Base-by-base conservation (phyloP, 805 yeast species). In the Starmerella floricola region DNA sequence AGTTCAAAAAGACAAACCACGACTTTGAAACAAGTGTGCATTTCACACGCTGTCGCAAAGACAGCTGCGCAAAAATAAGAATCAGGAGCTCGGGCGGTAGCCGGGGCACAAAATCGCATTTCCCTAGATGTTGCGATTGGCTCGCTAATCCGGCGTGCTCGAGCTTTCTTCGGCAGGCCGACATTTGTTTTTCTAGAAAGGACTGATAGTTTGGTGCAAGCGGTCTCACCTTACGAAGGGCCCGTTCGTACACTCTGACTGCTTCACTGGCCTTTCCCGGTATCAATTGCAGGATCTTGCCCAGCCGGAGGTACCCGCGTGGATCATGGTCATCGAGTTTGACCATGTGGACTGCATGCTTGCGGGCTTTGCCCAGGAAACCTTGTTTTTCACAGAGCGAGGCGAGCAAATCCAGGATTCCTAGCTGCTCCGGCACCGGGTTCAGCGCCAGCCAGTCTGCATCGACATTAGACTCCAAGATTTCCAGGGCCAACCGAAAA, bases 241-340 rank as follows among this genome's bases (percentile, higher is more conserved):
- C 55, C 3, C 45, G 19, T 31, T 40, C 26, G 34, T 50, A 51
- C 11, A 47, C 42, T 6, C 29, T 30, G n/a, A 34, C 38, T 8
- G 54, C 54, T 12, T 43, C 43, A 8, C 34, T 30, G 1, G 34
- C 31, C 19, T 40, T 34, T 3, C 34, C 46, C n/a, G 35, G 38
- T 3, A 28, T 33, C 30, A 41, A 37, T 19, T 43, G 50, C 32
- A 50, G 40, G 8, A 50, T 32, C 31, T 44, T 46, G 30, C 54
- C 55, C 27, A 51, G 31, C n/a, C 55, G 33, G 11, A 51, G 36
- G 24, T 51, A 51, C 13, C 55, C 55, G 4, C 52, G 45, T 3
- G 40, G 34, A 27, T 51, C 50, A 5, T 31, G 15, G 1, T 38
- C 29, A 16, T 42, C 37, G 19, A 38, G 16, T 19, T 38, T 36